Percentiles rank a stretch among this genome's conserved stretches.
These are phyloP conservation scores for Flagelloscypha sp. DNA, from an alignment of 768 basidiomycete species.

Conservation along the genomic window DNA sequence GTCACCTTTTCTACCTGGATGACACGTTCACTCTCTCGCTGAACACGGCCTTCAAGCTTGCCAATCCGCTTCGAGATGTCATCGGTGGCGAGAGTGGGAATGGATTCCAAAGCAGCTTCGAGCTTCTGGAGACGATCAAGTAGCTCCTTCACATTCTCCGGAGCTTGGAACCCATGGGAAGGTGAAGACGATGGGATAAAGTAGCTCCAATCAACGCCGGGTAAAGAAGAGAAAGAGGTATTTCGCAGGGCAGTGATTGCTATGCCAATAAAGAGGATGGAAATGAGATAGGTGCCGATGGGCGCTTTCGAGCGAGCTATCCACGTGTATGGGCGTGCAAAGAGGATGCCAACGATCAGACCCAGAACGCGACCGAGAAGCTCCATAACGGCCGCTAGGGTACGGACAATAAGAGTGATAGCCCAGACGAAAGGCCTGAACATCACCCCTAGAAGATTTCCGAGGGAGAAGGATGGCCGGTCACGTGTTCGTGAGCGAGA, in stretches of 20 bases:
- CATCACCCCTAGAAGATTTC: too few species aligned
- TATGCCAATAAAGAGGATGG: conserved; percentile 24
- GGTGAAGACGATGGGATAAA: too few species aligned
- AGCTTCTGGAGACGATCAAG: conserved; percentile 36
- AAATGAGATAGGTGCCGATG: conserved; percentile 19
- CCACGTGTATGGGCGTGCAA: conserved; percentile 23
- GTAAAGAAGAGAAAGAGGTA: conserved; percentile 13
- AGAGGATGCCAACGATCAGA: conserved; percentile 20
- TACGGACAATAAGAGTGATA: too few species aligned
- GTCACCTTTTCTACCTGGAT: conserved; percentile 34
- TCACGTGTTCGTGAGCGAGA: too few species aligned
- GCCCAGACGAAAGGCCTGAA: too few species aligned
- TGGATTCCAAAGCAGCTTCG: conserved; percentile 41
- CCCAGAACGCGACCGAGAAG: conserved; percentile 12
- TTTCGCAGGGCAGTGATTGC: conserved; percentile 25
- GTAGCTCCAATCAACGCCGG: too few species aligned
- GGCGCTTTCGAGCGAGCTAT: conserved; percentile 17
- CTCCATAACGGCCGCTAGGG: too few species aligned
- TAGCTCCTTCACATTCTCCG: conserved; percentile 38
- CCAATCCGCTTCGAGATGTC: conserved; percentile 36
- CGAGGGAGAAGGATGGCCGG: too few species aligned
- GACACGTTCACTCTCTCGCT: conserved; percentile 25
- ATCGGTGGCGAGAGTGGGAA: conserved; percentile 35
- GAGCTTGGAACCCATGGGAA: too few species aligned
- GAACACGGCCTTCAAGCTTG: conserved; percentile 31